Base-by-base conservation (phyloP, 108 stramenopile species). In the Poteriospumella lacustris region DNA sequence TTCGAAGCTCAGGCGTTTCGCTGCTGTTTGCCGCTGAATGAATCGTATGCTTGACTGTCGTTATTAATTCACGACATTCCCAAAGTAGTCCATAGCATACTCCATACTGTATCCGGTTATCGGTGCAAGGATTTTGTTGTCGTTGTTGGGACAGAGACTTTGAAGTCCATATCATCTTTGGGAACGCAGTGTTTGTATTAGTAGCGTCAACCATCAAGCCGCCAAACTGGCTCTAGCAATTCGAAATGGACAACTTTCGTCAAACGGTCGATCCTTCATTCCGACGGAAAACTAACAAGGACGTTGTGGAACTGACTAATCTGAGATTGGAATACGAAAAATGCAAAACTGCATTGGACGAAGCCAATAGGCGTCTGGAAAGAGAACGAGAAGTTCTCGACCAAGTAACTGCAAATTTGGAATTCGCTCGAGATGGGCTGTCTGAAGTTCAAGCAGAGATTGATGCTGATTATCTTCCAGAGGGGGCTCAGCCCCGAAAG, bases 401-500 rank as follows among this genome's bases (percentile, higher is more conserved):
- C 31, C 5, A 3, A 5, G 31, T 24, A 12, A 3, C 36, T 3
- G 31, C 15, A 5, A 34, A 5, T 19, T 19, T 64, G 9, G 60
- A 64, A 64, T 5, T 5, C 31, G 60, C 12, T 34, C 15, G 70
- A 5, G 42, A 73, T 73, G 41, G 9, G 3, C 42, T 73, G 33
- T 73, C 44, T 5, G 41, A 42, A 5, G 47, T 42, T 73, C 70
- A 73, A 38, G 70, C 12, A 12, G 47, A 52, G 43, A 38, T 73
- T 5, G 70, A 73, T 42, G 43, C 70, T 12, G 41, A 39, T 34
- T 42, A 39, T 73, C 33, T 73, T 5, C 70, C 70, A 34, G 70
- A 73, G 42, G 70, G 70, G 26, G 70, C 70, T 34, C 70, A 73
- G 31, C 70, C 70, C 3, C 15, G 28, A 3, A 31, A n/a, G 12